Base-by-base conservation (phyloP, 2,329 filamentous ascomycete genomes). In the Colletotrichum theobromicola region DNA sequence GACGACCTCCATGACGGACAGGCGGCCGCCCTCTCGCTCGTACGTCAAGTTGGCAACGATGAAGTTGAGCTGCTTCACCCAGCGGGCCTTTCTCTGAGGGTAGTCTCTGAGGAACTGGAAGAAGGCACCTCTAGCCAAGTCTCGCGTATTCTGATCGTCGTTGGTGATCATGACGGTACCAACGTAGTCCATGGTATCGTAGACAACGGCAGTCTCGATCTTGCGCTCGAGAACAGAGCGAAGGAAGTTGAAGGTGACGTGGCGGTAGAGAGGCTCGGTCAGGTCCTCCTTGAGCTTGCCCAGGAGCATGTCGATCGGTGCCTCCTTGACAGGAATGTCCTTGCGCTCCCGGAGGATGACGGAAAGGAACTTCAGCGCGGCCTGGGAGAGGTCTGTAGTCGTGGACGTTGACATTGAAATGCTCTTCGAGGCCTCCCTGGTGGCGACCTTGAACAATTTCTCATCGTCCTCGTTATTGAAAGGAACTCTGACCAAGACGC, bases 91-190 rank as follows among this genome's bases (percentile, higher is more conserved):
- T 79, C 94, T 95, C 82, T 98, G 97, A 0, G 97, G 96, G 80
- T 98, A 99, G 68, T 98, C 95, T 77, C 96, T 92, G 70, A 99
- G 87, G 85, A 99, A 99, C 78, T 98, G 95, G 83, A 98, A 94
- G 84, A 97, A 99, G 16, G 95, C 94, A 24, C 95, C 95, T 71
- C 97, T 90, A 16, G 96, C 96, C 46, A 98, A 88, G 82, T 98
- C 95, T 67, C 97, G 91, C 4, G 96, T 96, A 77, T 94, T 93
- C 78, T 94, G 94, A 78, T 97, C 96, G 76, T 98, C 95, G 81
- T 98, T 98, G 58, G 94, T 98, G 71, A 99, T 94, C 96, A 98
- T 98, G 82, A 98, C 94, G 5, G 91, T 93, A 61, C 95, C 95
- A 34, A 98, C 93, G 79, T 95, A 93, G 82, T 99, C 97, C 76